Percentiles rank a stretch among this genome's conserved stretches.
These are phyloP conservation scores for Suhomyces anneliseae DNA, from an alignment of 1,139 yeast genomes.

Conservation along the genomic window DNA sequence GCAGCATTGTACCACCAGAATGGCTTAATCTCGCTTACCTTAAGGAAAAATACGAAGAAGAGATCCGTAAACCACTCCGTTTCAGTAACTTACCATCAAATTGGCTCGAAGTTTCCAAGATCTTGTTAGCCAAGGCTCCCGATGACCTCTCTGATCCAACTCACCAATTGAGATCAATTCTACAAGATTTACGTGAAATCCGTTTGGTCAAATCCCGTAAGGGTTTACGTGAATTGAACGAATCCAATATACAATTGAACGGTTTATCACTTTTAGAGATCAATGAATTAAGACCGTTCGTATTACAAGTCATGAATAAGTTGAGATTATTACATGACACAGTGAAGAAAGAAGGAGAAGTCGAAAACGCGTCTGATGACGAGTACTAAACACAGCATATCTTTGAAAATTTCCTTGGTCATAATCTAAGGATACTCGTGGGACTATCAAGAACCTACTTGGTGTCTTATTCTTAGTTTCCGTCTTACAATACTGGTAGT, in stretches of 20 bases:
- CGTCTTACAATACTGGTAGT: no score
- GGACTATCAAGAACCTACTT: no score
- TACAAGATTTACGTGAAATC: slow-evolving; percentile 85
- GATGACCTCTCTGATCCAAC: slow-evolving; percentile 75
- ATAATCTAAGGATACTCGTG: no score
- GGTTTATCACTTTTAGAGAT: slow-evolving; percentile 82
- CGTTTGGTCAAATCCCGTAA: slow-evolving; percentile 77
- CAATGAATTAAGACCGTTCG: slow-evolving; percentile 84
- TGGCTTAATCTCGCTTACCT: slow-evolving; percentile 74
- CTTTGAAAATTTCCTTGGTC: no score
- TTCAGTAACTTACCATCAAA: slow-evolving; percentile 80
- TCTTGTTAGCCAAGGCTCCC: slow-evolving; percentile 63
- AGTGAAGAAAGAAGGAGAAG: slow-evolving; percentile 20
- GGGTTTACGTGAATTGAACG: slow-evolving; percentile 78
- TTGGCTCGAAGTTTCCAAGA: slow-evolving; percentile 82
- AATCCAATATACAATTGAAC: slow-evolving; percentile 78
- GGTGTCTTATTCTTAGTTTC: no score
- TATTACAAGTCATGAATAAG: slow-evolving; percentile 76
- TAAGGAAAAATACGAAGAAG: slow-evolving; percentile 65
- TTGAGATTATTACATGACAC: slow-evolving; percentile 53
- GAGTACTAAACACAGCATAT: slow-evolving; percentile 7
- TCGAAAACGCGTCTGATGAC: slow-evolving; percentile 13
- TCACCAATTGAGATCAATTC: slow-evolving; percentile 60
- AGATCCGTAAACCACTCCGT: slow-evolving; percentile 52
- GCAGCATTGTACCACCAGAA: slow-evolving; percentile 81